Evolutionary conservation across 345 rosid genomes (phyloP), one percentile per base, ranked within the genome.

Genomic region (Eucalyptus regnans): DNA sequence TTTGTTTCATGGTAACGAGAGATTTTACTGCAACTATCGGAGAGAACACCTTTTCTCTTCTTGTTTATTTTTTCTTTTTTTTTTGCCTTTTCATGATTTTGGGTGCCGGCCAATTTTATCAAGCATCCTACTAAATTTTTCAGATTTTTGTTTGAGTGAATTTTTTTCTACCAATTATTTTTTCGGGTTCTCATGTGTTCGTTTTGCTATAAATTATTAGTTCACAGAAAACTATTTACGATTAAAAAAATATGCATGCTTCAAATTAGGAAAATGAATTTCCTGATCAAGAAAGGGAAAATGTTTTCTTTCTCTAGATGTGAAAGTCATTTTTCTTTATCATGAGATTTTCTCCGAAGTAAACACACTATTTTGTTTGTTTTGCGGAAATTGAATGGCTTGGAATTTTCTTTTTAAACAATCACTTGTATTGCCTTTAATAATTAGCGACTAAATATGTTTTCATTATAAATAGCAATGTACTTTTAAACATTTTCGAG

Each of bases 321-420:
- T 33, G 83, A 37, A 18, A 18, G 23, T 20, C 8, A 10, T 11
- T 37, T 71, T 71, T 3, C 7, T 37, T 37, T 18, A 20, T 18
- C 13, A 10, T 37, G 7, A 18, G 6, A 5, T 9, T 71, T 37
- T 37, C 0, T 2, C 37, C 0, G 0, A 7, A n/a, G 20, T 7
- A 64, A 64, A 7, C 10, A 7, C 20, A 15, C 5, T 23, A 18
- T 52, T 52, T 52, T 20, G 68, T 62, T 62, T 27, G 33, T 62
- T 62, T 12, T 3, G 4, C 0, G 0, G 17, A 13, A 1, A 64
- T 29, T 64, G 3, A 64, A n/a, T 64, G 33, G 17, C 7, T 29
- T 14, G 71, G 4, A 29, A 7, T 9, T 16, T 5, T 7, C 3
- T 17, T 18, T 18, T 52, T 4, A 50, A 52, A 52, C 25, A 52